Evolutionary conservation across 305 asterid species (phyloP).

Genomic region (Solanum hybrid): DNA sequence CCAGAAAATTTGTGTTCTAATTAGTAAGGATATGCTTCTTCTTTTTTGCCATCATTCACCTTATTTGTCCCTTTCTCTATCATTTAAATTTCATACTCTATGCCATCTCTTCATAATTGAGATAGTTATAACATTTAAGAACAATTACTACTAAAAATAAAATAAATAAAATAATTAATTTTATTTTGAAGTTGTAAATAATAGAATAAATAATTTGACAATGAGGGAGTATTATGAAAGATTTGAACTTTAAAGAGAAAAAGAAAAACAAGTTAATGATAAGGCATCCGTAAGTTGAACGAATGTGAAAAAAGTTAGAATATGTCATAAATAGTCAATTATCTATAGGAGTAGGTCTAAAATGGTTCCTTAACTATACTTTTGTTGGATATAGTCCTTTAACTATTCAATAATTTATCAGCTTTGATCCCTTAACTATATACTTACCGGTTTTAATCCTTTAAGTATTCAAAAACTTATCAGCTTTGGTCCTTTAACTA

Average conservation of each 20-base stretch:
- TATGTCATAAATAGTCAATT: neutral
- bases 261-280: neutral
- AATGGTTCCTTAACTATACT: no score
- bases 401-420: no score
- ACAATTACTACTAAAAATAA: no score
- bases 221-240: neutral
- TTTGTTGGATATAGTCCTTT: neutral
- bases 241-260: neutral
- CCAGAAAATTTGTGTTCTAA: neutral
- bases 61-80: neutral
- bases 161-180: neutral
- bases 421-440: no score
- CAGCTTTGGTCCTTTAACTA: neutral
- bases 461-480: neutral
- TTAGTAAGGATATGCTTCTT: neutral
- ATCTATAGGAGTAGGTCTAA: neutral
- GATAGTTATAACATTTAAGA: neutral
- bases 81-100: neutral
- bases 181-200: neutral
- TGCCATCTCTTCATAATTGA: neutral
- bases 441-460: neutral
- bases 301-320: neutral
- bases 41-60: neutral
- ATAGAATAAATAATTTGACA: neutral
- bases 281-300: neutral